These are phyloP conservation scores for Cordyceps cicadae DNA, from an alignment of 2,329 filamentous ascomycete species.

Conservation along the genomic window DNA sequence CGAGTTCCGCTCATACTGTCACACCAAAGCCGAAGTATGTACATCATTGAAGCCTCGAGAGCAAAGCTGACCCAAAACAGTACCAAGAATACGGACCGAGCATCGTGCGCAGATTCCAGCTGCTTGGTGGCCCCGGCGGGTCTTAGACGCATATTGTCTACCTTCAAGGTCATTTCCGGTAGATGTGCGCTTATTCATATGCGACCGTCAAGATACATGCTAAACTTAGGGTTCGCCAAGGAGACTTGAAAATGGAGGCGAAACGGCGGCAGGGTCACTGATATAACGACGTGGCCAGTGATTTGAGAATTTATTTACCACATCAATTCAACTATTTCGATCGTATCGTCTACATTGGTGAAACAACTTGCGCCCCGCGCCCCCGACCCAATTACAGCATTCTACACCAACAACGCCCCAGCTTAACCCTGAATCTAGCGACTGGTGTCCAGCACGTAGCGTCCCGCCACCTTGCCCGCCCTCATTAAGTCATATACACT, in stretches of 20 bases:
- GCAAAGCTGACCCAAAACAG: conserved; percentile 31
- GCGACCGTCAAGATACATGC: background rate
- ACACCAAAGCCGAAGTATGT: conserved; percentile 71
- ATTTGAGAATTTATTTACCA: background rate
- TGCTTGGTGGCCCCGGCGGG: conserved; percentile 84
- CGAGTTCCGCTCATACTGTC: conserved; percentile 97
- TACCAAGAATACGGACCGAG: conserved; percentile 95
- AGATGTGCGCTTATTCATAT: background rate
- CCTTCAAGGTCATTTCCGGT: background rate
- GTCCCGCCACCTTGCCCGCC: conserved; percentile 63
- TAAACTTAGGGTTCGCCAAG: background rate
- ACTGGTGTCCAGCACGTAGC: conserved; percentile 70
- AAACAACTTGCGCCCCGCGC: background rate
- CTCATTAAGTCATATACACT: conserved; percentile 72
- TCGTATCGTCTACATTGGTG: background rate
- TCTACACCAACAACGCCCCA: background rate
- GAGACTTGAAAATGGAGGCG: background rate
- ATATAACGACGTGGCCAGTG: background rate
- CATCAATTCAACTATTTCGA: background rate
- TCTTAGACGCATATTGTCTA: conserved; percentile 37
- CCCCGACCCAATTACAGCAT: background rate
- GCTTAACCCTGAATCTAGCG: background rate
- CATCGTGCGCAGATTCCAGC: conserved; percentile 88
- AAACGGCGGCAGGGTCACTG: background rate
- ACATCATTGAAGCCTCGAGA: background rate